phyloP scores from a whole-genome alignment of 139 green algal genomes.

The Chlamydomonas asymmetrica region DNA sequence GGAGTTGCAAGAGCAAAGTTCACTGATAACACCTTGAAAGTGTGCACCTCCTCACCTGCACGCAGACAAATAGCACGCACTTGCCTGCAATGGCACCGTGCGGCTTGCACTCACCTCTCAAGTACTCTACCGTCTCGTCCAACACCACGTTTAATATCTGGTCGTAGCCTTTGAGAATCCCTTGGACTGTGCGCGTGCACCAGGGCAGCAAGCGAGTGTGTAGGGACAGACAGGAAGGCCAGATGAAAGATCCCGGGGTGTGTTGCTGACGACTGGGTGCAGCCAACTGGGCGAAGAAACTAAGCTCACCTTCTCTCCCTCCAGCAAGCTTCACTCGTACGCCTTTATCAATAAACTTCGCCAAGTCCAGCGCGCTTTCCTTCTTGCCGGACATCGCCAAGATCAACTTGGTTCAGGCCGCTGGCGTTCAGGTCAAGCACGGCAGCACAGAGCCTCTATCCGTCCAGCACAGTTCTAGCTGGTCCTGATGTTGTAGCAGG shows the following conservation, averaged over 20 bases:
- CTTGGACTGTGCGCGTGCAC: constrained; percentile 51
- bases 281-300: no score
- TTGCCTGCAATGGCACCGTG: neutral
- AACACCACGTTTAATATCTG: constrained; percentile 98
- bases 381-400: constrained; percentile 83
- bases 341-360: constrained; percentile 94
- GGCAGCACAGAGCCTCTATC: no score
- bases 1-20: neutral
- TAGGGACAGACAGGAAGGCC: neutral
- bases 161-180: constrained; percentile 95
- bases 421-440: no score
- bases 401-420: no score
- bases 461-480: no score
- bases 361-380: constrained; percentile 92
- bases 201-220: neutral
- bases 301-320: constrained; percentile 87
- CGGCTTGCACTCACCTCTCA: constrained; percentile 79
- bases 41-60: neutral
- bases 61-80: neutral
- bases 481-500: no score
- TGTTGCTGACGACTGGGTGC: no score
- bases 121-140: constrained; percentile 89
- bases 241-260: no score
- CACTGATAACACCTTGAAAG: neutral
- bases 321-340: constrained; percentile 93